phyloP scores from a whole-genome alignment of 2,329 filamentous ascomycete species.

The Pleoardoris graminearum region DNA sequence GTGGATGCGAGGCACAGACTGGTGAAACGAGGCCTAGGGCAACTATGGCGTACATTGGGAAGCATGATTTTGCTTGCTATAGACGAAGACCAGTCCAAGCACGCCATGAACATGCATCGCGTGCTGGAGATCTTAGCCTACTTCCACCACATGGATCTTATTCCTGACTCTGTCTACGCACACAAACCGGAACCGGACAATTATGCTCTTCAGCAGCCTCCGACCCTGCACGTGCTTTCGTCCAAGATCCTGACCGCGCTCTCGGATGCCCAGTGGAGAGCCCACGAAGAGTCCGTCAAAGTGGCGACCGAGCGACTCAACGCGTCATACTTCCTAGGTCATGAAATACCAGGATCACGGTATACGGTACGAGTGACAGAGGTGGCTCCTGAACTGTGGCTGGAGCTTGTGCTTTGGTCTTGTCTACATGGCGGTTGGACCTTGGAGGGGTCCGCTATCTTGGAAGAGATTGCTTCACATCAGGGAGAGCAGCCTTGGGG shows the following conservation, averaged over 20 bases:
- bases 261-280: slow-evolving; percentile 56
- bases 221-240: slow-evolving; percentile 52
- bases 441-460: slow-evolving; percentile 47
- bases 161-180: slow-evolving; percentile 52
- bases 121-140: slow-evolving; percentile 54
- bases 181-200: slow-evolving; percentile 40
- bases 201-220: slow-evolving; percentile 51
- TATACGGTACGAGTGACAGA: slow-evolving; percentile 48
- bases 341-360: slow-evolving; percentile 50
- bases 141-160: slow-evolving; percentile 52
- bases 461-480: slow-evolving; percentile 35
- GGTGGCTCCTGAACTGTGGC: slow-evolving; percentile 53
- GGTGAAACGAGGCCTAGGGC: slow-evolving; percentile 47
- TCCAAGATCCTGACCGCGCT: slow-evolving; percentile 54
- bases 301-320: slow-evolving; percentile 35
- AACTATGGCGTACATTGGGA: slow-evolving; percentile 53
- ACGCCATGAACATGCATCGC: slow-evolving; percentile 45
- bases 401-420: slow-evolving; percentile 57
- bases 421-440: slow-evolving; percentile 55
- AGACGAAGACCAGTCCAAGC: slow-evolving; percentile 24
- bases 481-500: slow-evolving; percentile 29
- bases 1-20: slow-evolving; percentile 23
- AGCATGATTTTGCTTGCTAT: slow-evolving; percentile 49
- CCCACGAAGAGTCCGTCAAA: slow-evolving; percentile 46
- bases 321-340: slow-evolving; percentile 46